These are phyloP conservation scores for Globisporangium takayamanum DNA, from an alignment of 352 stramenopile genomes.

Conservation along the genomic window DNA sequence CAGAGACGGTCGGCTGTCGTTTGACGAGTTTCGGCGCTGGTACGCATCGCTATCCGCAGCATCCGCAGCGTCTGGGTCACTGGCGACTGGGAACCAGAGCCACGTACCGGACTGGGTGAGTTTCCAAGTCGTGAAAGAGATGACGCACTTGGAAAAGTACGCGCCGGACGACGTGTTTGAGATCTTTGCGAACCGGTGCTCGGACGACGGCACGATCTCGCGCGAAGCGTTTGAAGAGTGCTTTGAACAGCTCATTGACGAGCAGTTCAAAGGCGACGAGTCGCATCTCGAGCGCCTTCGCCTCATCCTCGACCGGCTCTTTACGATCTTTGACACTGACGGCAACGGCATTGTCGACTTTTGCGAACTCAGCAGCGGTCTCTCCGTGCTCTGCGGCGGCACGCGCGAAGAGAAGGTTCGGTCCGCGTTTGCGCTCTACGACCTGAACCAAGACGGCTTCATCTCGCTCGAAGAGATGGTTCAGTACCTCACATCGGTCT, in stretches of 20 bases:
- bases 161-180: slow-evolving; percentile 81
- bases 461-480: slow-evolving; percentile 88
- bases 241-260: slow-evolving; percentile 80
- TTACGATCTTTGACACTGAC: slow-evolving; percentile 78
- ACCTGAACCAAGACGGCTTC: slow-evolving; percentile 81
- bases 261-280: slow-evolving; percentile 70
- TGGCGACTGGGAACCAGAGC: slow-evolving; percentile 14
- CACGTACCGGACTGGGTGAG: slow-evolving; percentile 58
- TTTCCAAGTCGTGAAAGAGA: slow-evolving; percentile 74
- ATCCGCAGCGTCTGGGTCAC: not conserved
- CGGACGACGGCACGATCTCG: slow-evolving; percentile 70
- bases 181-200: slow-evolving; percentile 77
- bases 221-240: slow-evolving; percentile 79
- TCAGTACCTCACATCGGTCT: slow-evolving; percentile 79
- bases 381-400: slow-evolving; percentile 80
- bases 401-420: slow-evolving; percentile 79
- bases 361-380: slow-evolving; percentile 73
- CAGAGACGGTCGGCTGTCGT: slow-evolving; percentile 73
- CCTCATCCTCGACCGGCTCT: slow-evolving; percentile 70
- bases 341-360: slow-evolving; percentile 78
- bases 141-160: slow-evolving; percentile 81
- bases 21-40: slow-evolving; percentile 80
- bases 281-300: slow-evolving; percentile 51
- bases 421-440: slow-evolving; percentile 82
- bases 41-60: slow-evolving; percentile 39